A percentile compares a stretch with the other conserved stretches of the same genome.
These are phyloP conservation scores for Breviolum minutum DNA, from an alignment of 73 alveolate species.

Conservation along the genomic window DNA sequence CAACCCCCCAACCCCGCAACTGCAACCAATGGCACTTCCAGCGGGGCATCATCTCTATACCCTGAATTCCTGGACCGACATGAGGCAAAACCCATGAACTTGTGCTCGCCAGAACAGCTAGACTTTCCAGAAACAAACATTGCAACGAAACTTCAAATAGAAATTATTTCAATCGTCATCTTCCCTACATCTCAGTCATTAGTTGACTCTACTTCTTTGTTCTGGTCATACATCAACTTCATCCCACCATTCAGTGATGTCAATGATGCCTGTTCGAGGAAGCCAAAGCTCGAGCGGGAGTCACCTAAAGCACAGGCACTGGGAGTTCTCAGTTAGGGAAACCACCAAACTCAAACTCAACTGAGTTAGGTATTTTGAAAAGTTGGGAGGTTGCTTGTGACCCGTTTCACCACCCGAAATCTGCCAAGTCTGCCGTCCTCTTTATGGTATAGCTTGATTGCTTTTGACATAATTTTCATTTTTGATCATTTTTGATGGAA, in stretches of 20 bases:
- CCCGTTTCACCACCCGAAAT: too few relatives aligned
- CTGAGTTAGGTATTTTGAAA: background rate
- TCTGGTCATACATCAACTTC: background rate
- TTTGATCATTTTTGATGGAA: too few relatives aligned
- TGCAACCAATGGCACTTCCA: background rate
- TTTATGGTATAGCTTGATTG: too few relatives aligned
- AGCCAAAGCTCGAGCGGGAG: slow-evolving; percentile 94
- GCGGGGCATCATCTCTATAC: slow-evolving; percentile 41
- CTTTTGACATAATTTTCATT: too few relatives aligned
- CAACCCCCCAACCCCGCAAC: too few relatives aligned
- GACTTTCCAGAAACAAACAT: too few relatives aligned
- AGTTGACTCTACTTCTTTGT: background rate
- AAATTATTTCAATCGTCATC: background rate
- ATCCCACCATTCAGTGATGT: too few relatives aligned
- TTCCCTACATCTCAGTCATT: background rate
- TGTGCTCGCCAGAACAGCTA: too few relatives aligned
- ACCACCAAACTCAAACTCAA: background rate
- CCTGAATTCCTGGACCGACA: slow-evolving; percentile 64
- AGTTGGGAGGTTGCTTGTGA: too few relatives aligned
- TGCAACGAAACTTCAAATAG: too few relatives aligned
- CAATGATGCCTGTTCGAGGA: slow-evolving; percentile 37
- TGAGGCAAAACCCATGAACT: background rate
- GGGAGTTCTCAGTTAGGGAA: background rate
- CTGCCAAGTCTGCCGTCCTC: too few relatives aligned
- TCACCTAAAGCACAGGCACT: background rate